phyloP scores from a whole-genome alignment of 345 rosid genomes.

The thale cress (Arabidopsis thaliana) region TAIR10.1 NC_003076.8:9311001-9311500 shows the following conservation, averaged over 20 bases:
- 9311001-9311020: conserved; percentile 44
- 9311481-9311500: background rate
- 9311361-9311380: conserved; percentile 27
- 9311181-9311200: conserved; percentile 45
- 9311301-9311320: conserved; percentile 12
- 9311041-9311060: conserved; percentile 41
- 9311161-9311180: conserved; percentile 37
- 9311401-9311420: conserved; percentile 35
- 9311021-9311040: conserved; percentile 43
- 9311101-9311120: background rate
- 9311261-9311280: conserved; percentile 43
- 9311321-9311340: conserved; percentile 26
- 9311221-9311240: conserved; percentile 32
- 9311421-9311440: conserved; percentile 34
- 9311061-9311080: conserved; percentile 36
- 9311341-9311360: conserved; percentile 8
- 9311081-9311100: background rate
- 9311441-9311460: background rate
- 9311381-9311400: conserved; percentile 40
- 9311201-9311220: conserved; percentile 47
- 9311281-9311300: conserved; percentile 37
- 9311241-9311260: conserved; percentile 41
- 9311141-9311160: conserved; percentile 38
- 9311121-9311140: background rate
- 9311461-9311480: background rate